These are phyloP conservation scores for Termitomyces sp. DNA, from an alignment of 768 basidiomycete species.

Conservation along the genomic window DNA sequence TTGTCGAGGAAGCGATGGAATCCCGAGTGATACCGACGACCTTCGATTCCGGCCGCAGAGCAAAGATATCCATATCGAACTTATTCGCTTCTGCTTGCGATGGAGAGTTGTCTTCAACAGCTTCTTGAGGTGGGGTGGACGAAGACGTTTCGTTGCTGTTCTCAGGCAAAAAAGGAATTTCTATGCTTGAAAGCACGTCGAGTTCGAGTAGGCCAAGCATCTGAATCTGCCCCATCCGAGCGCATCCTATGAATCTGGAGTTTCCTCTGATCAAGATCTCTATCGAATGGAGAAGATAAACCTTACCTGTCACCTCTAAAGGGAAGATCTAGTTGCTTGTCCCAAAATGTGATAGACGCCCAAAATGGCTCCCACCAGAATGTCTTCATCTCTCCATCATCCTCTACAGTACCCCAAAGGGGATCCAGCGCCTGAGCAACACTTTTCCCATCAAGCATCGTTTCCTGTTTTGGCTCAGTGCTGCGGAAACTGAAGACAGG, in stretches of 20 bases:
- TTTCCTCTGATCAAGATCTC: not conserved
- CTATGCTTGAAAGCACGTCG: slow-evolving; percentile 85
- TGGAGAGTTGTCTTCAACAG: slow-evolving; percentile 27
- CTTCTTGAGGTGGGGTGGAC: slow-evolving; percentile 27
- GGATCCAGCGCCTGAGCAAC: slow-evolving; percentile 54
- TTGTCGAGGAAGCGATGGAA: slow-evolving; percentile 35
- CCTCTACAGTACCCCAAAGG: slow-evolving; percentile 65
- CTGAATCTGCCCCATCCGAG: slow-evolving; percentile 96
- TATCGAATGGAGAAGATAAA: not conserved
- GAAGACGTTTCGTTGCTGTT: slow-evolving; percentile 22
- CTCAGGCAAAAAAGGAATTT: slow-evolving; percentile 71
- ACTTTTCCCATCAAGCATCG: slow-evolving; percentile 32
- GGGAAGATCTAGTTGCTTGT: slow-evolving; percentile 80
- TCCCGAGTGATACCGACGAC: slow-evolving; percentile 23
- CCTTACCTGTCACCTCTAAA: slow-evolving; percentile 70
- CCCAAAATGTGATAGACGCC: slow-evolving; percentile 81
- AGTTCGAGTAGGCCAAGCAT: slow-evolving; percentile 91
- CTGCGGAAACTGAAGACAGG: slow-evolving; percentile 90
- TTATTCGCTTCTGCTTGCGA: slow-evolving; percentile 59
- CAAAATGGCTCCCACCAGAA: slow-evolving; percentile 94
- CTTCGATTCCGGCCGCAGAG: slow-evolving; percentile 36
- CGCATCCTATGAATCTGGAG: slow-evolving; percentile 81
- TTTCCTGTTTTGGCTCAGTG: slow-evolving; percentile 48
- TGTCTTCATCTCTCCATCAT: slow-evolving; percentile 39
- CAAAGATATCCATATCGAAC: slow-evolving; percentile 70